Base-by-base conservation (phyloP, 768 basidiomycete genomes). In the Boletus reticulatus region DNA sequence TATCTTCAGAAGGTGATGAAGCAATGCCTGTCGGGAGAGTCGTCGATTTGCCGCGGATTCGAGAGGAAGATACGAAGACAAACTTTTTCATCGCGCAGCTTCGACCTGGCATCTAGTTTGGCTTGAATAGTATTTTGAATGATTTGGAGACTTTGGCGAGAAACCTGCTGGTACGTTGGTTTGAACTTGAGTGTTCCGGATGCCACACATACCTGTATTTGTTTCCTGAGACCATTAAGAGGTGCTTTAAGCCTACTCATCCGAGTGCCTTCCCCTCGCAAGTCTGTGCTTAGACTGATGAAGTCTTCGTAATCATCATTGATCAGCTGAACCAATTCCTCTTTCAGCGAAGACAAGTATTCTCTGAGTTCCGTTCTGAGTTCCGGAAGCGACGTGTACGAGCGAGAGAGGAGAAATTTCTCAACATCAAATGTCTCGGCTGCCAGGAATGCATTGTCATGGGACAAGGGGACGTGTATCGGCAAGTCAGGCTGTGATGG, bases 231-330 rank as follows among this genome's bases (percentile, higher is more conserved):
- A 20, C 75, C 78, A 10, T 66, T 72, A 49, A 99, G 69, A 1
- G 96, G 95, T 24, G 70, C 71, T 60, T 85, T 84, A 54, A 99
- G 67, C 55, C 80, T 76, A 55, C 80, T 78, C 62, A 96, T 69
- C 59, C 92, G 78, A 38, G 78, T 76, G 4, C 90, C 89, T 72
- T 98, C 95, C 43, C 89, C 93, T 61, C 86, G 81, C 60, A 98
- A 70, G 64, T 98, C 94, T 4, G 95, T 94, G 60, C 95, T 95
- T 31, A 99, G 78, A 62, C 91, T 93, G 65, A 98, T 96, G 69
- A 98, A 99, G 14, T 94, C 94, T 70, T 94, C 94, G 66, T 98
- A 99, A 73, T 98, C 97, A 63, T 94, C 89, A 72, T 99, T 98
- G 69, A 98, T 97, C 65, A 98, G 84, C 65, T 86, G 86, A 31